Evolutionary conservation across 257 asterid genomes (phyloP).

Genomic region (Jasminum sambac): DNA sequence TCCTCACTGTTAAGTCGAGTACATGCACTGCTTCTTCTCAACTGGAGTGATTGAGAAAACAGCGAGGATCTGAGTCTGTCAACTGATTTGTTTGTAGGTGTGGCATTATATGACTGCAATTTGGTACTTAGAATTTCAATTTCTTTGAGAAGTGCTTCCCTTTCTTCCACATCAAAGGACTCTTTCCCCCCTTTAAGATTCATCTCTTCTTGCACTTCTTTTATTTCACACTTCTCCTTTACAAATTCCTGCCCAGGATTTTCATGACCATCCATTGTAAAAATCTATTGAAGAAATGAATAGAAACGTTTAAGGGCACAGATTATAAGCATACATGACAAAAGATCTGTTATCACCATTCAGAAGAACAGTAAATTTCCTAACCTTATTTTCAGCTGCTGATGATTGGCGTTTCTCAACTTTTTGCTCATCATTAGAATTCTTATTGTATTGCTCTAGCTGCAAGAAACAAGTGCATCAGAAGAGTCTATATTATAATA

Average conservation of each 20-base stretch:
- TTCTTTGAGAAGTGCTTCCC: constrained; percentile 70
- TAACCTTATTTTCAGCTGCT: constrained; percentile 43
- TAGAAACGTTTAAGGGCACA: neutral
- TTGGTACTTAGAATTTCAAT: constrained; percentile 60
- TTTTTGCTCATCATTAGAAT: constrained; percentile 41
- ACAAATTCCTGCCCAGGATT: constrained; percentile 45
- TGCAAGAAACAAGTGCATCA: constrained; percentile 38
- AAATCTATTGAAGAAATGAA: constrained; percentile 47
- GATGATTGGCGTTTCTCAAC: constrained; percentile 27
- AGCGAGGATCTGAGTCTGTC: constrained; percentile 72
- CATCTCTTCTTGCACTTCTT: constrained; percentile 48
- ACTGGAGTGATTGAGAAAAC: constrained; percentile 76
- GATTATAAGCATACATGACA: neutral
- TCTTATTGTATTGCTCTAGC: constrained; percentile 60
- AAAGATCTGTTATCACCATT: constrained; percentile 1
- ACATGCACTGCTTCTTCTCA: constrained; percentile 61
- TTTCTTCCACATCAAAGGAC: constrained; percentile 51
- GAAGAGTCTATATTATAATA: neutral
- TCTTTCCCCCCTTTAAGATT: constrained; percentile 14
- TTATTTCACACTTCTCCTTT: constrained; percentile 54
- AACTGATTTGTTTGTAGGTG: constrained; percentile 56
- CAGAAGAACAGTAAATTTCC: neutral
- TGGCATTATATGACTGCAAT: constrained; percentile 49
- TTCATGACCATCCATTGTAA: constrained; percentile 47
- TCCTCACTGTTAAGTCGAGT: constrained; percentile 47